Conservation (phyloP, 352 stramenopile genomes). For the Blastocystis sp. region DNA sequence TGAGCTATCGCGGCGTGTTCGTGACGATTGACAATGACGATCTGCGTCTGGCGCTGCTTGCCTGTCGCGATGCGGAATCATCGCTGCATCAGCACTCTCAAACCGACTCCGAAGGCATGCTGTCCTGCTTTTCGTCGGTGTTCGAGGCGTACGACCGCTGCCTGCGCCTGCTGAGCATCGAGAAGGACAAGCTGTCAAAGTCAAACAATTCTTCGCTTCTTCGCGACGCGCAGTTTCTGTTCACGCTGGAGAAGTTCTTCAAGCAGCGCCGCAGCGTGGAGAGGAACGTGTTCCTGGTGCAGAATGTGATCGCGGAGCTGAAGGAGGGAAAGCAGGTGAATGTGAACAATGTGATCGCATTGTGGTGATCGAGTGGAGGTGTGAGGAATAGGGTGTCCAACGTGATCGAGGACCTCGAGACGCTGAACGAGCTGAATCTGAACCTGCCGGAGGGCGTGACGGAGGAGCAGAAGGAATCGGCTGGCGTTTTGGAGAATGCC, state of each 20-base stretch:
- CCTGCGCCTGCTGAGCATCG: background rate
- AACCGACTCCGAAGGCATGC: background rate
- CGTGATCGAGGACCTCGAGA: constrained; percentile 8
- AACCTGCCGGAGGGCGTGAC: background rate
- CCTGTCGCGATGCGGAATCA: background rate
- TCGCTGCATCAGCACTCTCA: background rate
- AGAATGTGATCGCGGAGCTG: background rate
- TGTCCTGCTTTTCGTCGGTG: background rate
- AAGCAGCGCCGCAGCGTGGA: constrained; percentile 28
- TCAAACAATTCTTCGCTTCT: too few relatives aligned
- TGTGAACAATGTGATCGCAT: constrained; percentile 7
- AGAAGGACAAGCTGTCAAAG: constrained; percentile 6
- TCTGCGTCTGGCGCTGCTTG: constrained; percentile 5
- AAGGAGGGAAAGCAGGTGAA: background rate
- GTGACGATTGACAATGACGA: background rate
- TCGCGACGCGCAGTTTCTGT: background rate
- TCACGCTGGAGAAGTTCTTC: background rate
- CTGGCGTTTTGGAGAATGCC: background rate
- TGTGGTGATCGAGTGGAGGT: background rate
- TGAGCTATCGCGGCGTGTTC: background rate
- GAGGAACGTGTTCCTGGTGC: constrained; percentile 23
- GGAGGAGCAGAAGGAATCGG: background rate
- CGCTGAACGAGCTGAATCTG: constrained; percentile 15
- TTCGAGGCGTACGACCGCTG: constrained; percentile 30
- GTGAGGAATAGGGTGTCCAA: constrained; percentile 6